phyloP scores from a whole-genome alignment of 2,329 filamentous ascomycete genomes.

The Talaromyces sp. region DNA sequence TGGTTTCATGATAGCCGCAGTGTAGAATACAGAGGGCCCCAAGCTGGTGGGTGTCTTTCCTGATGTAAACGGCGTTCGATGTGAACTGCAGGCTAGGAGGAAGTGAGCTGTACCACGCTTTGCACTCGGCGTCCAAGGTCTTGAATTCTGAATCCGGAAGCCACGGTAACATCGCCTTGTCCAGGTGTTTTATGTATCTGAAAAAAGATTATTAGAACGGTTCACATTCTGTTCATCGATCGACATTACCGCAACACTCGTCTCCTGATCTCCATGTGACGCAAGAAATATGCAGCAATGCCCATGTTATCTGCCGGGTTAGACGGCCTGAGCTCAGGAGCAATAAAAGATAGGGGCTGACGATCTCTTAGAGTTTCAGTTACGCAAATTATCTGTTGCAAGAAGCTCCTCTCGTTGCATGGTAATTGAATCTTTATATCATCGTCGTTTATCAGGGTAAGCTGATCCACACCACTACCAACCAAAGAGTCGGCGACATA shows the following conservation, averaged over 20 bases:
- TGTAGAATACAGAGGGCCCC: not conserved
- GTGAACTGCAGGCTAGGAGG: not conserved
- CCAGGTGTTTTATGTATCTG: not conserved
- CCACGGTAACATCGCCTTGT: not conserved
- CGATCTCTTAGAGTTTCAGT: not conserved
- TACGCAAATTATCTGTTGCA: not conserved
- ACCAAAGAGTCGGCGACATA: not conserved
- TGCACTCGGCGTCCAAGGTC: not conserved
- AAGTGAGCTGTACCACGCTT: not conserved
- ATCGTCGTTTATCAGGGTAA: not conserved
- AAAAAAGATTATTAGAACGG: not conserved
- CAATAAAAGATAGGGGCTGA: not conserved
- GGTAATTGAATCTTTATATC: not conserved
- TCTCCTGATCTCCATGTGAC: not conserved
- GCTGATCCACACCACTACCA: not conserved
- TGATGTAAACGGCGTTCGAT: not conserved
- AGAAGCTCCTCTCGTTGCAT: not conserved
- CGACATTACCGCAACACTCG: not conserved
- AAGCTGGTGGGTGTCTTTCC: not conserved
- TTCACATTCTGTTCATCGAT: not conserved
- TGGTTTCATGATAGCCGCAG: not conserved
- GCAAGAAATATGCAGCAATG: not conserved
- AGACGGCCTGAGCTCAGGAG: not conserved
- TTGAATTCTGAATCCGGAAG: not conserved
- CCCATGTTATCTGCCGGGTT: not conserved